Evolutionary conservation across 2,329 filamentous ascomycete genomes (phyloP), one percentile per base, ranked within the genome.

Genomic region (Diaporthe sp.): DNA sequence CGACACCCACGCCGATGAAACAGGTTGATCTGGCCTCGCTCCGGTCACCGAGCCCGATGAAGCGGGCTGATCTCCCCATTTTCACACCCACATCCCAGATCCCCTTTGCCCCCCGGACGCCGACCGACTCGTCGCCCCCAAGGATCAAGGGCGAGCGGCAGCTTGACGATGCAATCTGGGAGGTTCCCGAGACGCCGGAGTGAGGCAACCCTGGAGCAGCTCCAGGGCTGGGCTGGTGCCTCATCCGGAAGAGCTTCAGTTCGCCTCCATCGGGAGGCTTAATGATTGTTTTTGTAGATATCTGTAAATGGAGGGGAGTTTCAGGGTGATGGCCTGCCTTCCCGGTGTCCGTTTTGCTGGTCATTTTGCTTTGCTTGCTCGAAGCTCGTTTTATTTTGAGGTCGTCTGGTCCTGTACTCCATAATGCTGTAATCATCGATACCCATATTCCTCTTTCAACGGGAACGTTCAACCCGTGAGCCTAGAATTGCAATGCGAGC

Each of bases 51-150:
- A 84, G 80, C 44, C 83, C 84, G 74, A 82, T 82, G 77, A 86
- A 84, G 81, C 84, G 81, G 7, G 79, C 78, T 5, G 82, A 85
- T 60, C 74, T 86, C 67, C 85, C 84, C 2, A 81, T 83, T 12
- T 86, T 86, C 68, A 85, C 83, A 8, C 77, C 84, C n/a, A 87
- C 83, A 6, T 84, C 86, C 17, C 84, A 86, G 7, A 89, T 90
- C 60, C 88, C 86, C 0, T 90, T 90, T 81, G 87, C 86, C 7
- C 83, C 79, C 15, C 74, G 68, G n/a, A 53, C 75, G 34, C 68
- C 72, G 12, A 58, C 60, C 46, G 61, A 49, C 15, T 25, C 55
- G 60, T 68, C 42, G 25, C 49, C 22, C 3, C 46, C 67, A 7
- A 60, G 42, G 7, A 55, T 75, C 5, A 76, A 77, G 70, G 5